phyloP scores from a whole-genome alignment of 108 stramenopile genomes.

The Cylindrotheca closterium region DNA sequence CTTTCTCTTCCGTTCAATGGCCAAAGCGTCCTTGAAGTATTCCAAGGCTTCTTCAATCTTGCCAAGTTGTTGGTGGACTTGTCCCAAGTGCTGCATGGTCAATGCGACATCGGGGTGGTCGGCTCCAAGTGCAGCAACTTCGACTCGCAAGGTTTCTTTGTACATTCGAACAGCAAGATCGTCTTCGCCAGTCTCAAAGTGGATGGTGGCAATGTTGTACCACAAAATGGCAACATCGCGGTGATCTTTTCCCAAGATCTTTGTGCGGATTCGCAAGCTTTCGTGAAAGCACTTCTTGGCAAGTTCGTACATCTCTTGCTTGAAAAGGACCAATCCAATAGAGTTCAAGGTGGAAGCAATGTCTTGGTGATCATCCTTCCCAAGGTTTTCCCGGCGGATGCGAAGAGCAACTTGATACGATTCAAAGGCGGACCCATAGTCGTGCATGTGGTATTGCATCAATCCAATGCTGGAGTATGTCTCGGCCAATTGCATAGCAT shows the following conservation, averaged over 20 bases:
- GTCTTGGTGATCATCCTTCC: constrained; percentile 49
- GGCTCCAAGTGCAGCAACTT: constrained; percentile 44
- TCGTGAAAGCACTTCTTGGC: constrained; percentile 62
- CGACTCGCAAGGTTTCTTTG: constrained; percentile 54
- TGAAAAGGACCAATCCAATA: constrained; percentile 60
- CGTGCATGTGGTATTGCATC: constrained; percentile 53
- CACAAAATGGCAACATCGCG: constrained; percentile 51
- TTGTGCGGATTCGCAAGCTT: constrained; percentile 51
- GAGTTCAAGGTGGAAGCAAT: constrained; percentile 63
- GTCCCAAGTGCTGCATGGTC: constrained; percentile 60
- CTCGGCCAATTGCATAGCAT: constrained; percentile 37
- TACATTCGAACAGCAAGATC: constrained; percentile 53
- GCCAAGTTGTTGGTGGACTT: constrained; percentile 59
- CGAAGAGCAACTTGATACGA: constrained; percentile 63
- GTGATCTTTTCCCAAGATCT: constrained; percentile 42
- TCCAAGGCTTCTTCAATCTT: constrained; percentile 46
- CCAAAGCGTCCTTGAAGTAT: constrained; percentile 54
- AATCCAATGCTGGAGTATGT: constrained; percentile 56
- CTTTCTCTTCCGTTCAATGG: constrained; percentile 34
- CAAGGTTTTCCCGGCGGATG: constrained; percentile 47
- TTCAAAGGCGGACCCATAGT: constrained; percentile 50
- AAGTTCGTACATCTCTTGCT: constrained; percentile 54
- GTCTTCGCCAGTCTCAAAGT: constrained; percentile 57
- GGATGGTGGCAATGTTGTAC: constrained; percentile 58
- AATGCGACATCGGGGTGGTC: constrained; percentile 60